Base-by-base conservation (phyloP, 352 stramenopile species). In the Labyrinthula sp. region DNA sequence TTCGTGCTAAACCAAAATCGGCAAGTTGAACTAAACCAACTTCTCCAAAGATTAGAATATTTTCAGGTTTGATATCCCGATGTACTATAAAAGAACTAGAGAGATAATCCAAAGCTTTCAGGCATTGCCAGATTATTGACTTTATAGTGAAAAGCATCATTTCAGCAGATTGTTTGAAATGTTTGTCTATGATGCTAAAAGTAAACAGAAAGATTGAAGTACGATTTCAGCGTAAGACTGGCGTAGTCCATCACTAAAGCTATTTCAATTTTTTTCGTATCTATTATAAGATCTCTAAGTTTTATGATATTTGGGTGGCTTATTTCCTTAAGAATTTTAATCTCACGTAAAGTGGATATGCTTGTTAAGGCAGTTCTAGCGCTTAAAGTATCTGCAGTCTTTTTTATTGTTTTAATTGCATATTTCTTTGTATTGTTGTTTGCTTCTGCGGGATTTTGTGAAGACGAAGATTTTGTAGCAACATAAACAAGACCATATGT, bases 281-380 rank as follows among this genome's bases (percentile, higher is more conserved):
- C 47, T 22, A 56, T 52, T 0, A 56, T 40, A 9, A 56, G 38
- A 33, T 56, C 47, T 3, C 29, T 56, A 10, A 56, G 38, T 20
- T 85, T 68, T 21, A 99, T 89, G 58, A 99, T 94, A 62, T 97
- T 97, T 33, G 83, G 72, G 68, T 99, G 90, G 54, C 81, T 81
- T 3, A 99, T 71, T 64, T 96, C 83, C 22, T 82, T 71, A 28
- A 99, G 66, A 28, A 97, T 68, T 21, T 77, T 93, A 48, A 99
- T 98, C 69, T 99, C 90, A 29, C 90, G 75, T 38, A 99, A 62
- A 9, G 89, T 54, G 26, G 35, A 50, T 27, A 54, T 54, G 23
- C 35, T 50, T 5, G 45, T 54, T 25, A 54, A 28, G 3, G 45
- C 46, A 7, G 45, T 35, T 23, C 45, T 21, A 2, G 46, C 45